These are phyloP conservation scores for Schwanniomyces yamadae DNA, from an alignment of 805 yeast species.

Conservation along the genomic window DNA sequence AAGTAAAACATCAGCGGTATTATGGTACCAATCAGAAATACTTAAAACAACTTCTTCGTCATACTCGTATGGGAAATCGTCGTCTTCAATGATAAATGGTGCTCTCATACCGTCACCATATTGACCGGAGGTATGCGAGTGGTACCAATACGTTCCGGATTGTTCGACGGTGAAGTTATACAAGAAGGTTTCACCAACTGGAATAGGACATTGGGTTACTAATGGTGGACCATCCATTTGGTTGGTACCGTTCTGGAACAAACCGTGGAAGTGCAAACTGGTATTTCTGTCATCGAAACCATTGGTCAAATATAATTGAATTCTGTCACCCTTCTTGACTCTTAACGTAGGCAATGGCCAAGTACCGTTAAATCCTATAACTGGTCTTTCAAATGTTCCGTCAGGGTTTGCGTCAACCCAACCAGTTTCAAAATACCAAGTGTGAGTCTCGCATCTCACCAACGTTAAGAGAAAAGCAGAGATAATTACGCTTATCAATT, in stretches of 20 bases:
- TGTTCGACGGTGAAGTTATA: constrained; percentile 91
- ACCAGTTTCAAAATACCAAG: constrained; percentile 62
- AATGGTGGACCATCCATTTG: constrained; percentile 91
- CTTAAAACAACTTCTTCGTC: constrained; percentile 63
- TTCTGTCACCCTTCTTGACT: constrained; percentile 76
- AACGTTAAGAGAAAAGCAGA: constrained; percentile 11
- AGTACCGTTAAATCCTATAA: constrained; percentile 65
- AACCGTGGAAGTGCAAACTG: constrained; percentile 89
- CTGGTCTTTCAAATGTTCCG: constrained; percentile 52
- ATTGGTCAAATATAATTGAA: constrained; percentile 71
- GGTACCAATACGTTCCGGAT: constrained; percentile 95
- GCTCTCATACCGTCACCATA: constrained; percentile 94
- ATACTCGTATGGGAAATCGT: constrained; percentile 52
- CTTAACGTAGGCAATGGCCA: constrained; percentile 89
- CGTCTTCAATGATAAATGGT: constrained; percentile 66
- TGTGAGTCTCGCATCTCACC: constrained; percentile 50
- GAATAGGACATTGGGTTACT: constrained; percentile 88
- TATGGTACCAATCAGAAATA: constrained; percentile 65
- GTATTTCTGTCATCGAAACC: constrained; percentile 69
- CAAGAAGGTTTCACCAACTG: constrained; percentile 68
- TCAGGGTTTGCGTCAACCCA: constrained; percentile 73
- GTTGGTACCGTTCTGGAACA: constrained; percentile 73
- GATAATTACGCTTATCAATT: constrained; percentile 11
- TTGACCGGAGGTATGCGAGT: constrained; percentile 87
- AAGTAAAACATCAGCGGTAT: constrained; percentile 46